A percentile compares a stretch with the other conserved stretches of the same genome.
These are phyloP conservation scores for Talaromyces piceae DNA, from an alignment of 2,329 filamentous ascomycete species.

Conservation along the genomic window DNA sequence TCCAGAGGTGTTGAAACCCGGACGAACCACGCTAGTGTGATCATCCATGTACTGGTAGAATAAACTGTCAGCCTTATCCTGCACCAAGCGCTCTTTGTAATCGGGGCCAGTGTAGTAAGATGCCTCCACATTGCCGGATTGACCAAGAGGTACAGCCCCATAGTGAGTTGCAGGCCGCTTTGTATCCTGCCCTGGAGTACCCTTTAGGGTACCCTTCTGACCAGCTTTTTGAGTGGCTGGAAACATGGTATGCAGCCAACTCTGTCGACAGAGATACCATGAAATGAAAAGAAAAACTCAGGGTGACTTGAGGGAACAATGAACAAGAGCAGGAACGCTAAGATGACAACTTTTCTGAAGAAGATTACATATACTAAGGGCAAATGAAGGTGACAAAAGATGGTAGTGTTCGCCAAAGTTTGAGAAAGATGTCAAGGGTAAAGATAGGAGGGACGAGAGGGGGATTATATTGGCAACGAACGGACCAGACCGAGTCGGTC, in stretches of 20 bases:
- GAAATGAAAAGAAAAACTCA: neutral
- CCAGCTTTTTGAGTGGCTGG: neutral
- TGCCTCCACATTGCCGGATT: neutral
- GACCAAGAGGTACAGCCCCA: neutral
- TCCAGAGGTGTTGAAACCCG: constrained; percentile 52
- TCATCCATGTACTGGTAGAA: constrained; percentile 25
- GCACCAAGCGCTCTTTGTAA: neutral
- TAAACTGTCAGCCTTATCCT: constrained; percentile 3
- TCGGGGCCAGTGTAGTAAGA: neutral
- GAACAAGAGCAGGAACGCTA: neutral
- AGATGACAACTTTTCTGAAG: neutral
- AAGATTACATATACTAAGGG: neutral
- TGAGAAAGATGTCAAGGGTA: neutral
- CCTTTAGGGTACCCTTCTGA: neutral
- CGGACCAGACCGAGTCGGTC: neutral
- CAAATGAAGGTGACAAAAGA: neutral
- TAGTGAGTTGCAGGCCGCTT: neutral
- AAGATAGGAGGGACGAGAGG: neutral
- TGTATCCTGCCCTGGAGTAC: no score
- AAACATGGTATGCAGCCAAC: no score
- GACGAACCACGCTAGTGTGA: constrained; percentile 37
- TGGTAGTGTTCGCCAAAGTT: neutral
- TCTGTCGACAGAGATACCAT: no score
- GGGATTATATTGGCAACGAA: neutral
- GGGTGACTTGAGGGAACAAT: neutral